These are phyloP conservation scores for Piloderma croceum DNA, from an alignment of 768 basidiomycete genomes.

Conservation along the genomic window DNA sequence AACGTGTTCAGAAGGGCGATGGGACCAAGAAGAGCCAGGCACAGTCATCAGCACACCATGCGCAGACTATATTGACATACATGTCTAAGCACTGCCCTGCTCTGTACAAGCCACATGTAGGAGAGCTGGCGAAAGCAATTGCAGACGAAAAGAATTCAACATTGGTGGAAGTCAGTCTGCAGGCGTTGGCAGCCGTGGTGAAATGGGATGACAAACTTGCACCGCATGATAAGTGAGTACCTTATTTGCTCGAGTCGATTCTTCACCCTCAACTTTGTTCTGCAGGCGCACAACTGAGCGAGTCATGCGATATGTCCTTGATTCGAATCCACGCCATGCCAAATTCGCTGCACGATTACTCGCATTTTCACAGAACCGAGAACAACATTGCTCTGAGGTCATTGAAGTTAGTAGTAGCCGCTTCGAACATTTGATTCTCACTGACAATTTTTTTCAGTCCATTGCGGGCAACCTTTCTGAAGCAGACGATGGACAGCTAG, in stretches of 20 bases:
- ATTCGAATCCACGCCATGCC: constrained; percentile 58
- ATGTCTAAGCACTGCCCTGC: constrained; percentile 73
- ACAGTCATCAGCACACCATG: constrained; percentile 36
- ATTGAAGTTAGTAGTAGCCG: constrained; percentile 50
- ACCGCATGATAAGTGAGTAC: constrained; percentile 1
- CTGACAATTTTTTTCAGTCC: constrained; percentile 34
- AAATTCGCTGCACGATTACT: constrained; percentile 84
- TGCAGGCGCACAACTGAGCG: constrained; percentile 63
- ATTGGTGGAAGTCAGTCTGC: constrained; percentile 63
- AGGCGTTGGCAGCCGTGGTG: constrained; percentile 67
- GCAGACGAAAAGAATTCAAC: constrained; percentile 49
- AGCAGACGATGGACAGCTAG: constrained; percentile 45
- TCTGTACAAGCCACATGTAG: constrained; percentile 67
- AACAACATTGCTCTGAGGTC: constrained; percentile 45
- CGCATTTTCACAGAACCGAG: constrained; percentile 50
- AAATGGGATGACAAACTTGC: constrained; percentile 46
- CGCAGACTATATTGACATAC: constrained; percentile 47
- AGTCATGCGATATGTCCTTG: constrained; percentile 51
- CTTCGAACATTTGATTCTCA: not conserved
- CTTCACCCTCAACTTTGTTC: not conserved
- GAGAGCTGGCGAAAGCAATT: constrained; percentile 70
- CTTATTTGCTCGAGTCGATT: not conserved
- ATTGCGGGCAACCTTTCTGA: constrained; percentile 50
- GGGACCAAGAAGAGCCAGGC: constrained; percentile 33
- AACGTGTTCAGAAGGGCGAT: constrained; percentile 50